Evolutionary conservation across 257 asterid genomes (phyloP), one percentile per base, ranked within the genome.

Genomic region (Thymus quinquecostatus): DNA sequence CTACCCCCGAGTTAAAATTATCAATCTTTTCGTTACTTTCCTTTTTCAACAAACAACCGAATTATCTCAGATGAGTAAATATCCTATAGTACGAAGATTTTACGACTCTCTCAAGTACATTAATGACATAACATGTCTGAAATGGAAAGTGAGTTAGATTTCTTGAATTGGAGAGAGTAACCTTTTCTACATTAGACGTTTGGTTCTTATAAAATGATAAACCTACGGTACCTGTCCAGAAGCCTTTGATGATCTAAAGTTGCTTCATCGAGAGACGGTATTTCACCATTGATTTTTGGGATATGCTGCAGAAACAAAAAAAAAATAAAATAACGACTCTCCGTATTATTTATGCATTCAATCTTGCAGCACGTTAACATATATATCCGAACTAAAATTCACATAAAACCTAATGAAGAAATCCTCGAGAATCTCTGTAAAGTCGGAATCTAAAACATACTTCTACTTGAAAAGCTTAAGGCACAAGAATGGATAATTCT

Each of bases 211-310:
- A 56, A 65, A 12, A 45, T 71, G 56, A 72, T 69, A 57, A 60
- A 68, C 47, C 54, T 47, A 34, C 56, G 67, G 73, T 86, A 94
- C 99, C 99, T 87, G 79, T 86, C 87, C 57, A 89, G 85, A 78
- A 94, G 97, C 85, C 97, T 88, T 82, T 89, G 97, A 86, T 89
- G 97, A 82, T 91, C 99, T 74, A 84, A 79, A 77, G 92, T 89
- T 78, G 99, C 97, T 81, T 85, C 96, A 74, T 94, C 97, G 49
- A 88, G 40, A 10, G 99, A 91, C 30, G 99, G 97, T 78, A 91
- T 91, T 78, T 91, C 97, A 38, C 99, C 99, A 68, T 94, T 94
- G 66, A 86, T 94, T 84, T 79, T 87, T 29, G 97, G 99, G 79
- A 94, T 83, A 72, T 94, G 99, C 99, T 94, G 92, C 89, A 85